Conservation (phyloP, 2,329 filamentous ascomycete genomes). For the Calonectria henricotiae region DNA sequence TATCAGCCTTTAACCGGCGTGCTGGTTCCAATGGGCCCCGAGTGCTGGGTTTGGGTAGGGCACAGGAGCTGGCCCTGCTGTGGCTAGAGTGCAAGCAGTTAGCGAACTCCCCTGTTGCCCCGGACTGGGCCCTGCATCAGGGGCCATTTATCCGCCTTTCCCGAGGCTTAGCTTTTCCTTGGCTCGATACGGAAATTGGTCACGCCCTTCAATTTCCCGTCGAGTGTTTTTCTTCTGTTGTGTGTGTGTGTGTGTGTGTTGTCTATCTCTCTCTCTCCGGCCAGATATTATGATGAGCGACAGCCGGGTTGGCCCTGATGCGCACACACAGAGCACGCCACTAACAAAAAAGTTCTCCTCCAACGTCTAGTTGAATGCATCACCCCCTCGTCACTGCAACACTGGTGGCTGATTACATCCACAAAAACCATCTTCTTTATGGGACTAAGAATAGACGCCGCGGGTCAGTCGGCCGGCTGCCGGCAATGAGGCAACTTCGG, state of each 20-base stretch:
- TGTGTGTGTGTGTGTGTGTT: no score
- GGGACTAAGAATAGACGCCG: neutral
- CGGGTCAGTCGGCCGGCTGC: slow-evolving; percentile 10
- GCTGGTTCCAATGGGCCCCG: neutral
- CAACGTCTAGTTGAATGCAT: neutral
- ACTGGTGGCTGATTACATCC: neutral
- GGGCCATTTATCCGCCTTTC: slow-evolving; percentile 14
- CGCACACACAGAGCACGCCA: no score
- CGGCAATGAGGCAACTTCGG: neutral
- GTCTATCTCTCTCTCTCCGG: neutral
- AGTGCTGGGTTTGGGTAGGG: neutral
- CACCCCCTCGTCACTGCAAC: neutral
- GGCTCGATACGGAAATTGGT: slow-evolving; percentile 14
- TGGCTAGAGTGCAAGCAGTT: slow-evolving; percentile 3
- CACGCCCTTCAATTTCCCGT: slow-evolving; percentile 22
- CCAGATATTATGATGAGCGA: neutral
- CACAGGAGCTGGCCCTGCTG: neutral
- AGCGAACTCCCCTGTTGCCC: neutral
- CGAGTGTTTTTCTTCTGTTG: neutral
- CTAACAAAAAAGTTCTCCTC: no score
- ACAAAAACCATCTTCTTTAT: neutral
- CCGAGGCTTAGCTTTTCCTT: slow-evolving; percentile 19
- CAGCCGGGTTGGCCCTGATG: no score
- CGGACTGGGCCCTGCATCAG: slow-evolving; percentile 13
- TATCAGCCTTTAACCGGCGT: slow-evolving; percentile 5